A percentile compares a stretch with the other conserved stretches of the same genome.
Conservation (phyloP, 2,329 filamentous ascomycete genomes). For the Stachybotrys chartarum region DNA sequence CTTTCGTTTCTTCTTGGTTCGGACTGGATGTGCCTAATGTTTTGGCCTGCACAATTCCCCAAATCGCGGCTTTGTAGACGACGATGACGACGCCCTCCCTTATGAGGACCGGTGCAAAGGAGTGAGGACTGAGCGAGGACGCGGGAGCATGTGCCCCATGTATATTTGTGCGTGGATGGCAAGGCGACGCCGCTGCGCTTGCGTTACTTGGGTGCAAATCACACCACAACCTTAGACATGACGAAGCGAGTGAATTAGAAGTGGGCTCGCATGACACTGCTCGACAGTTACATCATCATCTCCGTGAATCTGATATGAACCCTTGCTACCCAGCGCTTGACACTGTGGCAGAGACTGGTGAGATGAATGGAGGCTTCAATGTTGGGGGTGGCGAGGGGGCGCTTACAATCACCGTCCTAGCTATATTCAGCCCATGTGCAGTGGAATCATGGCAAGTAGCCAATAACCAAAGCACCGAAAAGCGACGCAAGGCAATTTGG, state of each 20-base stretch:
- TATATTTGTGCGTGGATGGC: background rate
- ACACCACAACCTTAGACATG: background rate
- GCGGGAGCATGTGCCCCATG: background rate
- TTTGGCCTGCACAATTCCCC: background rate
- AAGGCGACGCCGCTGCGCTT: background rate
- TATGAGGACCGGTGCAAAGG: too few relatives aligned
- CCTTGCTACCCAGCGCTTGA: too few relatives aligned
- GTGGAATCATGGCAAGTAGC: too few relatives aligned
- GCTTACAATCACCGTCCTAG: too few relatives aligned
- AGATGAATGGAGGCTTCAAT: background rate
- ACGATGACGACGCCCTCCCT: background rate
- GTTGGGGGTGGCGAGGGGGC: background rate
- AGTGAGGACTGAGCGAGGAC: background rate
- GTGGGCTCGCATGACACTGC: background rate
- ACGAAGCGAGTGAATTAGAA: background rate
- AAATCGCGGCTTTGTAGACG: background rate
- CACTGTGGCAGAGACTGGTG: background rate
- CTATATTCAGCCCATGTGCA: too few relatives aligned
- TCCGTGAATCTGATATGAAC: background rate
- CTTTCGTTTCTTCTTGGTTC: background rate
- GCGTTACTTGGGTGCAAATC: background rate
- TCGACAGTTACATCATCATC: background rate
- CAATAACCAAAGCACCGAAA: too few relatives aligned
- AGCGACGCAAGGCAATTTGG: too few relatives aligned
- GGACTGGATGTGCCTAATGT: background rate